Evolutionary conservation across 768 basidiomycete genomes (phyloP).

Genomic region (Daedalea quercina): DNA sequence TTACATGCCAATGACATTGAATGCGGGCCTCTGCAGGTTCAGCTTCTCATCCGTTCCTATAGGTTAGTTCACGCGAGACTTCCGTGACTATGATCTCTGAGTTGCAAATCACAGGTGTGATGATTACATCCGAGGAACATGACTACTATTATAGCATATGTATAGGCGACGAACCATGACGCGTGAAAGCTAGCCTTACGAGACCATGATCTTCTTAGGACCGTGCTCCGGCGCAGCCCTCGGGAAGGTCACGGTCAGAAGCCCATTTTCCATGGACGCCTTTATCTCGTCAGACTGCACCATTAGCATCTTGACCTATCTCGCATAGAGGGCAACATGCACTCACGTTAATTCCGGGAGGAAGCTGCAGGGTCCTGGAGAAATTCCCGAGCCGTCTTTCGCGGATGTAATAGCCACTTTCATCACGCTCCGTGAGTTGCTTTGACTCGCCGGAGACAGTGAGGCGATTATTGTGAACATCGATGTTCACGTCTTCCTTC

Average conservation of each 20-base stretch:
- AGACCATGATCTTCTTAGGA: constrained; percentile 15
- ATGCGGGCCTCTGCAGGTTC: too few relatives aligned
- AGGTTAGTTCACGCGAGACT: too few relatives aligned
- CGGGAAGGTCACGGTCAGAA: constrained; percentile 24
- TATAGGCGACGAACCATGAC: background rate
- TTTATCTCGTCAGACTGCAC: constrained; percentile 9
- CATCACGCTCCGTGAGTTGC: constrained; percentile 27
- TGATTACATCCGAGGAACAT: background rate
- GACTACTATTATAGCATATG: background rate
- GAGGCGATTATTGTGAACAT: constrained; percentile 40
- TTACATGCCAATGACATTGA: too few relatives aligned
- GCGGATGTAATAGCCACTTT: constrained; percentile 29
- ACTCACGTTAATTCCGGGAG: constrained; percentile 42
- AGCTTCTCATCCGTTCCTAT: too few relatives aligned
- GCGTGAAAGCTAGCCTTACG: background rate
- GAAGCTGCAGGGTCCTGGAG: constrained; percentile 40
- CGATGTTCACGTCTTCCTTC: constrained; percentile 40
- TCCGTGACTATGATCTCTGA: too few relatives aligned
- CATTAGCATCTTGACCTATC: background rate
- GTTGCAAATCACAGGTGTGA: background rate
- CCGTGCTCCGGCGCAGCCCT: constrained; percentile 17
- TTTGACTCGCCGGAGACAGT: constrained; percentile 41
- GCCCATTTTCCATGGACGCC: constrained; percentile 24
- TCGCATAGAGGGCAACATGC: background rate
- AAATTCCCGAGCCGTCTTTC: constrained; percentile 46